These are phyloP conservation scores for Geosiphon pyriformis DNA, from an alignment of 192 early-diverging fungal genomes.

Conservation along the genomic window DNA sequence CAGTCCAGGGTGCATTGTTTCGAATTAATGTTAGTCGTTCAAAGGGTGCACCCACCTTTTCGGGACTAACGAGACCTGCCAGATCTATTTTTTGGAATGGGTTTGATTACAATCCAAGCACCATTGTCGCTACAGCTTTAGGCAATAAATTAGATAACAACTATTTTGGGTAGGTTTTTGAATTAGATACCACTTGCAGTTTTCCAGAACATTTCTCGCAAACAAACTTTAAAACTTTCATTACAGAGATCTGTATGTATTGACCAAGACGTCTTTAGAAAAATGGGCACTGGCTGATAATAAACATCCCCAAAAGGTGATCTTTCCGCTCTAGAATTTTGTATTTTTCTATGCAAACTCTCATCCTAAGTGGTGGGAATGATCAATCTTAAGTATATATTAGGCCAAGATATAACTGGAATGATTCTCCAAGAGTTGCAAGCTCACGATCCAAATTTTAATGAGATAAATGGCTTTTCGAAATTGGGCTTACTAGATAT, in stretches of 20 bases:
- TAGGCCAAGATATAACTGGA: conserved; percentile 7
- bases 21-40: conserved; percentile 1
- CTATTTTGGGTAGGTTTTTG: neutral
- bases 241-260: conserved; percentile 2
- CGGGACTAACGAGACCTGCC: neutral
- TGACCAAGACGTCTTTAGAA: conserved; percentile 13
- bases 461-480: neutral
- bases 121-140: conserved; percentile 12
- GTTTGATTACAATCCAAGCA: neutral
- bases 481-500: conserved; percentile 22
- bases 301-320: conserved; percentile 1
- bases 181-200: neutral
- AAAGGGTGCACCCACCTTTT: neutral
- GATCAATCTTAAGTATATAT: neutral
- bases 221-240: neutral
- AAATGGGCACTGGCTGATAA: neutral
- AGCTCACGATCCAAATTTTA: neutral
- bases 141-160: conserved; percentile 4
- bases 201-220: neutral
- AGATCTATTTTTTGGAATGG: conserved; percentile 6
- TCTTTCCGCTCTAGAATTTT: neutral
- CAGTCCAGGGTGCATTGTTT: neutral
- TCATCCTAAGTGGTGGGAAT: too few species aligned
- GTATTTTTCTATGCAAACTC: neutral
- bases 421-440: conserved; percentile 4